Evolutionary conservation across 345 rosid genomes (phyloP).

Genomic region (Hypericum androsaemum): DNA sequence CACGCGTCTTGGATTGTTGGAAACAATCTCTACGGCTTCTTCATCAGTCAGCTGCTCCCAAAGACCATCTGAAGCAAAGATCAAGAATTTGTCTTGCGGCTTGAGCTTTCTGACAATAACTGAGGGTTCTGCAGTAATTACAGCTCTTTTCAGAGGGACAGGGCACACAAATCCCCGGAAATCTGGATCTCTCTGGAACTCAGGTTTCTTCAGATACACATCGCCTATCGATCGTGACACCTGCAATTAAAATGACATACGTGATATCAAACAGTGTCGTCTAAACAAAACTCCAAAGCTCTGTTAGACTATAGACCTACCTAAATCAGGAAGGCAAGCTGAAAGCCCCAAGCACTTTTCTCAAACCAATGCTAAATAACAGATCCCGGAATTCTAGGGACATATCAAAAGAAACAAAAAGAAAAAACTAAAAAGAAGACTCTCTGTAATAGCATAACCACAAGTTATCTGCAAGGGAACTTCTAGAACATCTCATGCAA

Average conservation of each 20-base stretch:
- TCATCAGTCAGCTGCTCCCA: slow-evolving; percentile 96
- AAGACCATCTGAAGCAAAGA: slow-evolving; percentile 98
- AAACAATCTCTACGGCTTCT: slow-evolving; percentile 77
- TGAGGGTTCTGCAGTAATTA: slow-evolving; percentile 87
- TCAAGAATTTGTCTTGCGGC: slow-evolving; percentile 69
- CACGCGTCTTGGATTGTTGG: slow-evolving; percentile 77
- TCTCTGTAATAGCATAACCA: slow-evolving; percentile 13
- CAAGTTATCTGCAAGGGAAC: slow-evolving; percentile 12
- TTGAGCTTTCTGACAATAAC: slow-evolving; percentile 56
- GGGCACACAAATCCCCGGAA: slow-evolving; percentile 70
- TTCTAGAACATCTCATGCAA: slow-evolving; percentile 28
- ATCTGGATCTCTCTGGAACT: slow-evolving; percentile 66
- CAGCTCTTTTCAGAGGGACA: slow-evolving; percentile 69
- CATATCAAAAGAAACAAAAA: background rate
- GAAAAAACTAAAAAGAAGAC: background rate
- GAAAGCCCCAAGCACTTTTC: background rate
- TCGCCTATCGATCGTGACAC: slow-evolving; percentile 98
- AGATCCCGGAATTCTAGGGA: background rate
- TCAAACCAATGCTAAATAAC: background rate
- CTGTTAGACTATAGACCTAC: background rate
- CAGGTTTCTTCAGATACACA: slow-evolving; percentile 85
- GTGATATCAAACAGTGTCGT: slow-evolving; percentile 6
- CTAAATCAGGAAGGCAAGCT: no score
- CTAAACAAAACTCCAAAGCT: background rate
- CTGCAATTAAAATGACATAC: slow-evolving; percentile 26